phyloP scores from a whole-genome alignment of 1,139 yeast species.

The Kodamaea alishanica region DNA sequence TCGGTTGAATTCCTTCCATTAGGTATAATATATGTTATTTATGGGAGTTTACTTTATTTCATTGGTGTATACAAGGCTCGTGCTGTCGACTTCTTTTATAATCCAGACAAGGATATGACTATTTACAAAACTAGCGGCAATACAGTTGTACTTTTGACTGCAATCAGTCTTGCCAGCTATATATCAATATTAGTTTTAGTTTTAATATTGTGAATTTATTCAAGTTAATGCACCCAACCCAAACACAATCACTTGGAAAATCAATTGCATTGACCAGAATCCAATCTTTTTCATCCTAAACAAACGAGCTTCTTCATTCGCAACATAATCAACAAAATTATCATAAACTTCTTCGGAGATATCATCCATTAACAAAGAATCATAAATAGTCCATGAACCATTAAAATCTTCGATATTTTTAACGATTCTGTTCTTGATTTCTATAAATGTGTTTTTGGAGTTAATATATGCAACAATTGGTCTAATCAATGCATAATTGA shows the following conservation, averaged over 20 bases:
- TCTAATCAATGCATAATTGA: slow-evolving; percentile 84
- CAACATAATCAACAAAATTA: slow-evolving; percentile 83
- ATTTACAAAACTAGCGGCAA: slow-evolving; percentile 51
- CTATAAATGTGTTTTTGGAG: slow-evolving; percentile 83
- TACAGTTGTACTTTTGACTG: slow-evolving; percentile 40
- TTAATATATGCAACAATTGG: slow-evolving; percentile 96
- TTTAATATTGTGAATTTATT: slow-evolving; percentile 25
- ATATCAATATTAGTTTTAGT: slow-evolving; percentile 42
- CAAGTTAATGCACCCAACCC: slow-evolving; percentile 58
- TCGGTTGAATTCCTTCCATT: slow-evolving; percentile 50
- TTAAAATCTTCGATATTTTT: slow-evolving; percentile 79
- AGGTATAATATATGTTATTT: slow-evolving; percentile 51
- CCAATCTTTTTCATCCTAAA: slow-evolving; percentile 79
- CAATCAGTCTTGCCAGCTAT: slow-evolving; percentile 46
- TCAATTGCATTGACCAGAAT: slow-evolving; percentile 86
- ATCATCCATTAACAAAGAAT: slow-evolving; percentile 87
- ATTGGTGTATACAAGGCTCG: slow-evolving; percentile 47
- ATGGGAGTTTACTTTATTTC: slow-evolving; percentile 47
- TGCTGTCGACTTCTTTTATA: slow-evolving; percentile 45
- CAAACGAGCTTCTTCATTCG: slow-evolving; percentile 76
- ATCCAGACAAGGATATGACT: slow-evolving; percentile 36
- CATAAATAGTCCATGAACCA: slow-evolving; percentile 96
- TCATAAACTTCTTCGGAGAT: slow-evolving; percentile 86
- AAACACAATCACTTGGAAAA: slow-evolving; percentile 76
- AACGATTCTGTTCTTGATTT: slow-evolving; percentile 79